Conservation (phyloP, 768 basidiomycete species). For the Kwoniella sp. region DNA sequence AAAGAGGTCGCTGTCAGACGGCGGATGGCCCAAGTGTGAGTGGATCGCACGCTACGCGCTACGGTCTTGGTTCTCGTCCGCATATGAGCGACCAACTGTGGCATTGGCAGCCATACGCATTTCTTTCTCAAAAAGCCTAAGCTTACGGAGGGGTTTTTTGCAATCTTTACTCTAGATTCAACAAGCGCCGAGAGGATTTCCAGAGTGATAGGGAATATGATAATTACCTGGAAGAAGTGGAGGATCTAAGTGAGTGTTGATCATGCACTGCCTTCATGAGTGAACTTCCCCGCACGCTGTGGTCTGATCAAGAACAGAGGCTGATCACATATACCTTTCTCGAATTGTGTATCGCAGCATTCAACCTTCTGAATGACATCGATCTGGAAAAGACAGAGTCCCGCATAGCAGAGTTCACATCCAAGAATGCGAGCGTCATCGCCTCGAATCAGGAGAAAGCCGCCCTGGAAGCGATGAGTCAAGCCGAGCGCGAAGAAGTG, state of each 20-base stretch:
- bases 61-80: no score
- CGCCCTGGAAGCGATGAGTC: slow-evolving; percentile 32
- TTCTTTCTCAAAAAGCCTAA: no score
- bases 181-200: slow-evolving; percentile 91
- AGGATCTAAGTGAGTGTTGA: slow-evolving; percentile 72
- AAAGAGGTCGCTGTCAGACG: slow-evolving; percentile 83
- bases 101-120: neutral
- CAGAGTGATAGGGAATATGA: slow-evolving; percentile 76
- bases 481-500: slow-evolving; percentile 36
- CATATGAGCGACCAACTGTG: neutral
- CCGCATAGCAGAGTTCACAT: slow-evolving; percentile 74
- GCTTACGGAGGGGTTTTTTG: no score
- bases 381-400: slow-evolving; percentile 79
- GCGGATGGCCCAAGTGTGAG: slow-evolving; percentile 85
- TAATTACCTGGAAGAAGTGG: slow-evolving; percentile 93
- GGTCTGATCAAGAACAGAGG: neutral
- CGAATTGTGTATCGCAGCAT: slow-evolving; percentile 62
- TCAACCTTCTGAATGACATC: slow-evolving; percentile 91
- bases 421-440: slow-evolving; percentile 78
- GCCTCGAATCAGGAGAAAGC: slow-evolving; percentile 65
- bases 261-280: slow-evolving; percentile 31
- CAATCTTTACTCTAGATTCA: slow-evolving; percentile 77
- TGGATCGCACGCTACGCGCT: no score
- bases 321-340: neutral
- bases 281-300: slow-evolving; percentile 6